Evolutionary conservation across 208 protist genomes (phyloP).

Genomic region (Leptomonas seymouri): DNA sequence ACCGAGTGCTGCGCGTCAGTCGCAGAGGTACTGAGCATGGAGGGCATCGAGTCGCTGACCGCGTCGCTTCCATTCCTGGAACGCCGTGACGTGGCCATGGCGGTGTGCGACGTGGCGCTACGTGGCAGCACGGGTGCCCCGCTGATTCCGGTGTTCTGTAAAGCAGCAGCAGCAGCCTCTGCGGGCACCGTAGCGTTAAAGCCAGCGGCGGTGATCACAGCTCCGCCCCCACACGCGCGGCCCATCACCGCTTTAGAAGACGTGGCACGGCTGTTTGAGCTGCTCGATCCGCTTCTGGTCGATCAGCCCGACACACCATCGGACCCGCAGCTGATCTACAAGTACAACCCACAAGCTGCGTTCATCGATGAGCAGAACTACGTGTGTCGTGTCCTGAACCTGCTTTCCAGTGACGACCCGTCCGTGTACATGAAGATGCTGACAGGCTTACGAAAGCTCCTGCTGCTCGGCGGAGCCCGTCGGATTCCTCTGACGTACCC

Average conservation of each 20-base stretch:
- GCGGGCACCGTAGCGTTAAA: neutral
- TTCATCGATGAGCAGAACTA: conserved; percentile 93
- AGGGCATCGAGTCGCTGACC: conserved; percentile 59
- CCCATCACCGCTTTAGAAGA: conserved; percentile 62
- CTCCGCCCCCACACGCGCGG: conserved; percentile 25
- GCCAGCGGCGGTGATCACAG: conserved; percentile 8
- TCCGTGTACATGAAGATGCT: conserved; percentile 90
- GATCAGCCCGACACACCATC: conserved; percentile 66
- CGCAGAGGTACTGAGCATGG: conserved; percentile 69
- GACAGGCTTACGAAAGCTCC: conserved; percentile 82
- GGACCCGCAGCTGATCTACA: conserved; percentile 39
- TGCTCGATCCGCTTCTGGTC: conserved; percentile 81
- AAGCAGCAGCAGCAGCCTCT: conserved; percentile 2
- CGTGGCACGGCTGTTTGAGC: conserved; percentile 77
- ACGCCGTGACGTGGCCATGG: conserved; percentile 57
- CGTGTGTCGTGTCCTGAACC: conserved; percentile 92
- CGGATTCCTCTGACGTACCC: conserved; percentile 86
- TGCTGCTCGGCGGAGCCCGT: conserved; percentile 85
- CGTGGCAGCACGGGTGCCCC: conserved; percentile 26
- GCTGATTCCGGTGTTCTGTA: conserved; percentile 14
- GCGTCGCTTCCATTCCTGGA: conserved; percentile 62
- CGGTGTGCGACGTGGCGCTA: conserved; percentile 52
- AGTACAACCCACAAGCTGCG: conserved; percentile 58
- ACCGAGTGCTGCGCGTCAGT: conserved; percentile 29
- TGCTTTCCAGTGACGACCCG: conserved; percentile 82